Evolutionary conservation across 495 filamentous ascomycete species (phyloP), one percentile per base, ranked within the genome.

Genomic region (Patellaria atrata): DNA sequence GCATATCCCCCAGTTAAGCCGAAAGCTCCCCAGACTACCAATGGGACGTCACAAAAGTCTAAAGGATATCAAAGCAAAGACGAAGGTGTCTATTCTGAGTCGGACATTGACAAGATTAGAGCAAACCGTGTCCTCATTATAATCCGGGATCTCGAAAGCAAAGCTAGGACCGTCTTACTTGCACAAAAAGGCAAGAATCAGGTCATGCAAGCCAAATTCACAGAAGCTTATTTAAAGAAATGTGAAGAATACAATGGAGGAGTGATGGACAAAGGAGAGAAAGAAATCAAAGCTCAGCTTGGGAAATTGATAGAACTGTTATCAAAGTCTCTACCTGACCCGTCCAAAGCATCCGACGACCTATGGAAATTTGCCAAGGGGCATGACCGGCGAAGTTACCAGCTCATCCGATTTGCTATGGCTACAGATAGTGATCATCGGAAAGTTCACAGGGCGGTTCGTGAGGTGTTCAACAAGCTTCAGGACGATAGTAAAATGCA

Each of bases 191-290:
- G 64, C 14, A n/a, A n/a, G n/a, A 71, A 83, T 30, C 82, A 85
- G 49, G 65, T 72, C 4, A 64, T 65, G 29, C 75, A 79, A 45
- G 70, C 77, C 16, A 73, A 73, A 23, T 74, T 75, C 13, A 57
- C 92, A 41, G 69, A 75, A 18, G 59, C 72, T 11, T 82, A 82
- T 47, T 58, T 96, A 27, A 70, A 78, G 47, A 63, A 72, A 5
- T 94, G 86, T 49, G 84, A 92, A 44, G 70, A 77, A 9, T 91
- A 77, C 58, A 94, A 81, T 53, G 84, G 82, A 16, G 84, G 85
- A 14, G 76, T 86, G 12, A 73, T 81, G 45, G 77, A 84, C 14
- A 71, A 73, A 10, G 69, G 80, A 29, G 77, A 71, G 18, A 71
- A 74, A 8, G 67, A 70, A 18, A 74, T 73, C 36, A 81, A 79